Conservation (phyloP, 371 early-diverging fungal genomes). For the Capillidium heterosporum region DNA sequence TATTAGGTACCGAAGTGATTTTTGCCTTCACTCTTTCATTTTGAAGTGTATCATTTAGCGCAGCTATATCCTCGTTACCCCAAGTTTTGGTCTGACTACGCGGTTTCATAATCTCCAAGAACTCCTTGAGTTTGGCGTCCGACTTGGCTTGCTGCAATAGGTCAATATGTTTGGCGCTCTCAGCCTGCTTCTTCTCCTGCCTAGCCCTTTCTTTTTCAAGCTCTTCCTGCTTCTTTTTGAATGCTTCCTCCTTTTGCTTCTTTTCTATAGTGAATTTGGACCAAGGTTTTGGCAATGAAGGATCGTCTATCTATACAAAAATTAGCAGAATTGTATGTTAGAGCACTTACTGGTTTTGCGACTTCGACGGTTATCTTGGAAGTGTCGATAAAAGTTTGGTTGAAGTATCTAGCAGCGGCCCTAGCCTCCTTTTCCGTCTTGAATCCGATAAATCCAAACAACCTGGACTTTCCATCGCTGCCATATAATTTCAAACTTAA, state of each 20-base stretch:
- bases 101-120: conserved; percentile 74
- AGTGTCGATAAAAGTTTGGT: conserved; percentile 82
- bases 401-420: conserved; percentile 63
- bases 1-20: conserved; percentile 27
- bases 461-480: conserved; percentile 60
- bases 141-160: conserved; percentile 13
- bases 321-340: background rate
- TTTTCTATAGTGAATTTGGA: conserved; percentile 41
- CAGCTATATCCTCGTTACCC: conserved; percentile 67
- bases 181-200: conserved; percentile 15
- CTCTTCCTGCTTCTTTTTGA: conserved; percentile 11
- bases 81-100: conserved; percentile 67
- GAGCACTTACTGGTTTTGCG: conserved; percentile 49
- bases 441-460: conserved; percentile 87
- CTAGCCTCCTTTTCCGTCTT: conserved; percentile 66
- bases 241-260: conserved; percentile 49
- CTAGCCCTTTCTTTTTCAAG: background rate
- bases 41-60: conserved; percentile 9
- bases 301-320: conserved; percentile 38
- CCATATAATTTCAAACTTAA: background rate
- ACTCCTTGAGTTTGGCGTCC: conserved; percentile 73
- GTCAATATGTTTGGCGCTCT: conserved; percentile 9
- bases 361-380: conserved; percentile 66
- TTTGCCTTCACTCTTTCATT: conserved; percentile 19
- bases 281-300: conserved; percentile 76